These are phyloP conservation scores for Russula lepida DNA, from an alignment of 768 basidiomycete genomes.

Conservation along the genomic window DNA sequence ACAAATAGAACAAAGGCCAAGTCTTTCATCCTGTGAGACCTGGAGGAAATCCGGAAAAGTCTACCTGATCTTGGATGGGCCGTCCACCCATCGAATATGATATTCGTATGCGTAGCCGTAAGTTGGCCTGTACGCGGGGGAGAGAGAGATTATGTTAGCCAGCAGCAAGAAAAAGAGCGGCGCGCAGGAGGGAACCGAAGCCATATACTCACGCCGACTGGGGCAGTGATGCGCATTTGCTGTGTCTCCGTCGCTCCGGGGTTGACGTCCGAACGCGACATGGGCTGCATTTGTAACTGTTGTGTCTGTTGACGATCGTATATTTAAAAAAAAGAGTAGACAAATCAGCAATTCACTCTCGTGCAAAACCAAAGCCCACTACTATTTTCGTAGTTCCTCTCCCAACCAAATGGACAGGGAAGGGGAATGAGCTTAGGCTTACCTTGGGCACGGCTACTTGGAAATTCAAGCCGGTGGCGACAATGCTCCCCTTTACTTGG, in stretches of 20 bases:
- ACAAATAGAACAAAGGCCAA: not conserved
- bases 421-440: no score
- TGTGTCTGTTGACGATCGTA: slow-evolving; percentile 56
- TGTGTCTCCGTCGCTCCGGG: slow-evolving; percentile 86
- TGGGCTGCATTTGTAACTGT: slow-evolving; percentile 95
- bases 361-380: not conserved
- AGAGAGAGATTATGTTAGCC: not conserved
- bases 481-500: slow-evolving; percentile 48
- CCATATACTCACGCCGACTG: slow-evolving; percentile 60
- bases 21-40: slow-evolving; percentile 44
- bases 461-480: slow-evolving; percentile 69
- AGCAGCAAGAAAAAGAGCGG: not conserved
- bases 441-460: slow-evolving; percentile 98
- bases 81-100: slow-evolving; percentile 64
- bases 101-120: slow-evolving; percentile 82
- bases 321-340: not conserved
- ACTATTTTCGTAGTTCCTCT: not conserved
- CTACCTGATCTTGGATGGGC: slow-evolving; percentile 82
- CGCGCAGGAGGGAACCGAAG: not conserved
- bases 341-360: not conserved
- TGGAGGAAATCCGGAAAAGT: slow-evolving; percentile 85
- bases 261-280: slow-evolving; percentile 76
- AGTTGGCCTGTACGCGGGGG: slow-evolving; percentile 47
- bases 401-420: no score
- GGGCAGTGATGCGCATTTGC: slow-evolving; percentile 88